Conservation (phyloP, 2,329 filamentous ascomycete species). For the Aspergillus spinulosporus region DNA sequence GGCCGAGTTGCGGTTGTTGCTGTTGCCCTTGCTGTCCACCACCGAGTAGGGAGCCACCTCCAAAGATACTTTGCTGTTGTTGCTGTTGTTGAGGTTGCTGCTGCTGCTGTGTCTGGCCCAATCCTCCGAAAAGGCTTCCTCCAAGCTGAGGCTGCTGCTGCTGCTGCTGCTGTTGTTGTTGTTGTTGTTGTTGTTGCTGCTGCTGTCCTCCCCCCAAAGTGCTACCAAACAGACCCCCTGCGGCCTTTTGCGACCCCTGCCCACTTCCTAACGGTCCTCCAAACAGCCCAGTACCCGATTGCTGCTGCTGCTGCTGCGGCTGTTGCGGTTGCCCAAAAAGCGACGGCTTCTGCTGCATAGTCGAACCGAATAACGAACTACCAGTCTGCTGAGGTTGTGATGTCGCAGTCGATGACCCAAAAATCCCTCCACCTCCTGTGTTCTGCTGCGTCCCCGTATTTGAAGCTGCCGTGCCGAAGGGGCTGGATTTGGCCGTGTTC, state of each 20-base stretch:
- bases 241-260: conserved; percentile 20
- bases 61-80: conserved; percentile 28
- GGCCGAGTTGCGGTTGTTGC: conserved; percentile 42
- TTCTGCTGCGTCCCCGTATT: conserved; percentile 19
- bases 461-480: conserved; percentile 28
- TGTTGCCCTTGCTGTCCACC: conserved; percentile 31
- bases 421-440: conserved; percentile 20
- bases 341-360: conserved; percentile 28
- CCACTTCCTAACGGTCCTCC: conserved; percentile 29
- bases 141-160: not conserved
- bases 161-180: conserved; percentile 21
- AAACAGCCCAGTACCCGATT: conserved; percentile 25
- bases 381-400: conserved; percentile 27
- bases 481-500: conserved; percentile 34
- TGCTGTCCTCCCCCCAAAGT: conserved; percentile 29
- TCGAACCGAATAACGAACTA: conserved; percentile 38
- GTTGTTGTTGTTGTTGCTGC: not conserved
- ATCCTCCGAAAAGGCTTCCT: too few relatives aligned
- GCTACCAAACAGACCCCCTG: conserved; percentile 30
- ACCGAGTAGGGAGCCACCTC: conserved; percentile 31
- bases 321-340: conserved; percentile 29
- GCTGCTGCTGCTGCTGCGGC: conserved; percentile 16
- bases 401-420: conserved; percentile 26
- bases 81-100: conserved; percentile 17
- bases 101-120: conserved; percentile 26